These are phyloP conservation scores for Diaporthe caulivora DNA, from an alignment of 2,329 filamentous ascomycete genomes.

Conservation along the genomic window DNA sequence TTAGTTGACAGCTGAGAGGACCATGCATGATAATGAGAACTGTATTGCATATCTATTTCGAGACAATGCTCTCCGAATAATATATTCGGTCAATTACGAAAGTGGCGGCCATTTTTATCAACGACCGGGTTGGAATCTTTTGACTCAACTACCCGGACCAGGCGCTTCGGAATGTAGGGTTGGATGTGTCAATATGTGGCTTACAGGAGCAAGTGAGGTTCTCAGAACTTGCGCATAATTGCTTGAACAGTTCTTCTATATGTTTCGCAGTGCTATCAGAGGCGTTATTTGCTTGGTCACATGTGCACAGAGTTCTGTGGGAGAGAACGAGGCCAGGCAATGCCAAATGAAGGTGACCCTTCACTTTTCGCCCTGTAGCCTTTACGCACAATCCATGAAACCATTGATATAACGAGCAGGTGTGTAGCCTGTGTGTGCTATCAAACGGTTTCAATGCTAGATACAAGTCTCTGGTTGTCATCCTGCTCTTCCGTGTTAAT, in stretches of 20 bases:
- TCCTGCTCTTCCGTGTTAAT: no score
- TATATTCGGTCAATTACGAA: not conserved
- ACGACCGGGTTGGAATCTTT: not conserved
- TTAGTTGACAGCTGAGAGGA: conserved; percentile 14
- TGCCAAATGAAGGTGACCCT: not conserved
- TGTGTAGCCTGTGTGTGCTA: no score
- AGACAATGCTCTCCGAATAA: not conserved
- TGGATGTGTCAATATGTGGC: not conserved
- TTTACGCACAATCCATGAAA: not conserved
- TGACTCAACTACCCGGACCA: no score
- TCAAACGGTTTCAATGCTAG: no score
- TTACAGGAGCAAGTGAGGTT: not conserved
- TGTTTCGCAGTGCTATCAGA: not conserved
- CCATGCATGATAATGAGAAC: not conserved
- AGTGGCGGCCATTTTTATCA: not conserved
- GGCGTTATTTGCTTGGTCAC: not conserved
- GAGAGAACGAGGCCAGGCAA: no score
- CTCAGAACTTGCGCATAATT: not conserved
- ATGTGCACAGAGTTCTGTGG: no score
- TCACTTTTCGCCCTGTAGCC: not conserved
- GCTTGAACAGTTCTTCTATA: no score
- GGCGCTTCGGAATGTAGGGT: not conserved
- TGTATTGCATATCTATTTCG: conserved; percentile 1
- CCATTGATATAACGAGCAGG: not conserved
- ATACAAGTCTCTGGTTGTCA: no score